Conservation (phyloP, 208 protist genomes). For the Wallacemonas sp. region DNA sequence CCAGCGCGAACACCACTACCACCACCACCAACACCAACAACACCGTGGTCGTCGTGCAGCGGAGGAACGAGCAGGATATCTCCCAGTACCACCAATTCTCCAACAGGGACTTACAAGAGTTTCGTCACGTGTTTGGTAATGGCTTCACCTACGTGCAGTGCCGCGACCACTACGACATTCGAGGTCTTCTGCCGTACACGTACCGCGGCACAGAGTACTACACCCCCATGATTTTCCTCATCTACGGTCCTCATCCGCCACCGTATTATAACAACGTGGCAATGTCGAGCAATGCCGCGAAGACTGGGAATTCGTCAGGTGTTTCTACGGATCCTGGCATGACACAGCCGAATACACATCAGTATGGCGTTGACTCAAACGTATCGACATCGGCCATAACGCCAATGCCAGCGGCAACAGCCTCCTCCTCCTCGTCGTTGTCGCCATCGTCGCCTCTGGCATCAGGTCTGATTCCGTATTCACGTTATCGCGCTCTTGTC, state of each 20-base stretch:
- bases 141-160: slow-evolving; percentile 60
- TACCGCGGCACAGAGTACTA: slow-evolving; percentile 67
- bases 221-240: slow-evolving; percentile 68
- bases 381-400: too few species aligned
- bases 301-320: neutral
- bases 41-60: slow-evolving; percentile 14
- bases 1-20: neutral
- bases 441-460: neutral
- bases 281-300: neutral
- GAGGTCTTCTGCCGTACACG: slow-evolving; percentile 66
- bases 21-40: neutral
- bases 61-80: slow-evolving; percentile 38
- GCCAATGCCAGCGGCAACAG: too few species aligned
- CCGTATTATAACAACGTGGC: neutral
- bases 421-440: too few species aligned
- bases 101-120: slow-evolving; percentile 48
- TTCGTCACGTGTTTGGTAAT: slow-evolving; percentile 53
- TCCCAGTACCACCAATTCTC: slow-evolving; percentile 15
- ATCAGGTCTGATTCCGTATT: slow-evolving; percentile 17
- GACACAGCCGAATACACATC: too few species aligned
- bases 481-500: slow-evolving; percentile 61
- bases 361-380: too few species aligned
- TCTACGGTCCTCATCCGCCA: slow-evolving; percentile 26
- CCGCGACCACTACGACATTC: slow-evolving; percentile 48
- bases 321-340: too few species aligned